A percentile compares a stretch with the other conserved stretches of the same genome.
Conservation (phyloP, 2,329 filamentous ascomycete species). For the Ophiocordyceps unilateralis region DNA sequence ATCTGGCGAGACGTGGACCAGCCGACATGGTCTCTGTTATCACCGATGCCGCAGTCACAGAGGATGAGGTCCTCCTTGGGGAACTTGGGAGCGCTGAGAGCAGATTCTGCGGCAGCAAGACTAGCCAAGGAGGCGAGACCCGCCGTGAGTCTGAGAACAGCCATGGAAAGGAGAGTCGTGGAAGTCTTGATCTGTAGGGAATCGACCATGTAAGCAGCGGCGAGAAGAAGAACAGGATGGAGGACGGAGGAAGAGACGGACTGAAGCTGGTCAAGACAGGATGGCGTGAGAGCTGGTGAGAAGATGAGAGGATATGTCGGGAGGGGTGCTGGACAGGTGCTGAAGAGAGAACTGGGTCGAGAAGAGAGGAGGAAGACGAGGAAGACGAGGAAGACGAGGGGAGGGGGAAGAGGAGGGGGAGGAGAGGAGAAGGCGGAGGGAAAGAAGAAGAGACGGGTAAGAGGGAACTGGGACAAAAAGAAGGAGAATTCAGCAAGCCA, state of each 20-base stretch:
- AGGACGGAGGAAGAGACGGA: not conserved
- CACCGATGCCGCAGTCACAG: constrained; percentile 24
- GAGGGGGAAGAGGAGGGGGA: not conserved
- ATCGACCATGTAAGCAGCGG: not conserved
- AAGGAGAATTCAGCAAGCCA: not conserved
- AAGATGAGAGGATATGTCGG: not conserved
- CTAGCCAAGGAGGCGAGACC: constrained; percentile 8
- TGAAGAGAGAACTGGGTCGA: not conserved
- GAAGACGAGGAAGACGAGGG: not conserved
- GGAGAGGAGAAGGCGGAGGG: not conserved
- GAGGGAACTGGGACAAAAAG: not conserved
- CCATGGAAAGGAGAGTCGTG: constrained; percentile 6
- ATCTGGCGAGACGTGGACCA: constrained; percentile 27
- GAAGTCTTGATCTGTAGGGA: not conserved
- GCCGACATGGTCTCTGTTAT: constrained; percentile 18
- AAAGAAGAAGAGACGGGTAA: not conserved
- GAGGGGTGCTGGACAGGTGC: too few relatives aligned
- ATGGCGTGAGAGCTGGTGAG: not conserved
- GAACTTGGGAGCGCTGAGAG: constrained; percentile 11
- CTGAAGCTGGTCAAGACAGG: not conserved
- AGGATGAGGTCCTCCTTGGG: constrained; percentile 20
- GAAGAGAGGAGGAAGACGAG: not conserved
- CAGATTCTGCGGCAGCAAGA: constrained; percentile 7
- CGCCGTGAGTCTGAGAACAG: constrained; percentile 7
- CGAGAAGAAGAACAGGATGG: not conserved